A percentile compares a stretch with the other conserved stretches of the same genome.
Conservation (phyloP, 345 rosid genomes). For the Jatropha curcas region DNA sequence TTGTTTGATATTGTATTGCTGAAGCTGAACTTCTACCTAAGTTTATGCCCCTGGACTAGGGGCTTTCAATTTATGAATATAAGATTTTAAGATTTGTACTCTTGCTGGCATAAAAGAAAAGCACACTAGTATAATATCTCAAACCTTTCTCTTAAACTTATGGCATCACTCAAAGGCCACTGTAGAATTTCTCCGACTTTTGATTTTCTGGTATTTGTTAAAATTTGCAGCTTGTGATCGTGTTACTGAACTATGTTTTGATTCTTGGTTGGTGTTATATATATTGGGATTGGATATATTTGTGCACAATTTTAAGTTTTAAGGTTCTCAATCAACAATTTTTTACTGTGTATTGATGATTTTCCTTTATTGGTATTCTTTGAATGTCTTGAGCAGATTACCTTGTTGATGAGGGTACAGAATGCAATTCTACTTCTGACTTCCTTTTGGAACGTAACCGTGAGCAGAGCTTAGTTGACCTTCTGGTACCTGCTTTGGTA, state of each 20-base stretch:
- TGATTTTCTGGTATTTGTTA: not conserved
- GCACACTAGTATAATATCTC: not conserved
- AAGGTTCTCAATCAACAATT: not conserved
- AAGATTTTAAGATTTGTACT: not conserved
- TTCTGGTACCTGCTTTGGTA: conserved; percentile 76
- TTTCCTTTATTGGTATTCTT: not conserved
- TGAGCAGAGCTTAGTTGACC: conserved; percentile 90
- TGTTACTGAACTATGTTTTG: not conserved
- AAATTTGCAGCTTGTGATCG: not conserved
- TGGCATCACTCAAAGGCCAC: not conserved
- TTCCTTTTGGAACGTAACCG: conserved; percentile 89
- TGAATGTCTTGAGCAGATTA: conserved; percentile 60
- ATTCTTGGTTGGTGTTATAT: too few species aligned
- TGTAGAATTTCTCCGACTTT: not conserved
- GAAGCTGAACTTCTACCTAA: not conserved
- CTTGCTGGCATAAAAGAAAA: not conserved
- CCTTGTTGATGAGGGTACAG: conserved; percentile 95
- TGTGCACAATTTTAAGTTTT: not conserved
- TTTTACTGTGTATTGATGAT: not conserved
- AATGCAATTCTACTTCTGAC: conserved; percentile 95
- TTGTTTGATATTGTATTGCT: not conserved
- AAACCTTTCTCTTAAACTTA: not conserved
- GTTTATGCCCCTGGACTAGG: not conserved
- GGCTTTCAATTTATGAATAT: not conserved
- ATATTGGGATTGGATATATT: too few species aligned